Conservation (phyloP, 306 rosid species). For the Cicer yamashitae region DNA sequence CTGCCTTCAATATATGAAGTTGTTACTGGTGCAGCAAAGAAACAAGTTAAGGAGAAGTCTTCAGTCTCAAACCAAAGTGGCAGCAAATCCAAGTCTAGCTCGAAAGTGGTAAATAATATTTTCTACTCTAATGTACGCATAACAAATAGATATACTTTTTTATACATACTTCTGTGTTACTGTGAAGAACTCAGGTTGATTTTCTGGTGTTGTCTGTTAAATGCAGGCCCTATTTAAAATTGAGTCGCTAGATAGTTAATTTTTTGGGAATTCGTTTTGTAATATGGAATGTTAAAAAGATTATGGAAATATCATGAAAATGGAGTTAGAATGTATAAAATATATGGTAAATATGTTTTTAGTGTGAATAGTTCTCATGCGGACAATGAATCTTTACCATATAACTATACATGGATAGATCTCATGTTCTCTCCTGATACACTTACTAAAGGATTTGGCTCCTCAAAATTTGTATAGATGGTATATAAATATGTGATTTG, state of each 20-base stretch:
- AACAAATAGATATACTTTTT: slow-evolving; percentile 24
- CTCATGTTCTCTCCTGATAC: background rate
- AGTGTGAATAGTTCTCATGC: background rate
- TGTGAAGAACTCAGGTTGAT: slow-evolving; percentile 15
- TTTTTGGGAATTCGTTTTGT: background rate
- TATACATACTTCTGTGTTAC: slow-evolving; percentile 26
- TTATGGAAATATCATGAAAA: slow-evolving; percentile 10
- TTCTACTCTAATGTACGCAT: slow-evolving; percentile 14
- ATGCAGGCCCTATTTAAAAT: slow-evolving; percentile 16
- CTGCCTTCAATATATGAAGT: slow-evolving; percentile 85
- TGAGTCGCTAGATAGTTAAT: slow-evolving; percentile 5
- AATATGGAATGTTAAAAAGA: background rate
- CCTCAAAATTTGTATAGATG: slow-evolving; percentile 9
- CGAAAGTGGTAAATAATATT: slow-evolving; percentile 61
- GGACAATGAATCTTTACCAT: background rate
- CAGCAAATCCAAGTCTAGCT: slow-evolving; percentile 76
- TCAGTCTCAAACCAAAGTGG: slow-evolving; percentile 72
- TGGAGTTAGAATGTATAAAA: slow-evolving; percentile 24
- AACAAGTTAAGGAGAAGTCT: slow-evolving; percentile 82
- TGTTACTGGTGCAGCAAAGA: slow-evolving; percentile 82
- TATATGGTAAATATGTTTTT: background rate
- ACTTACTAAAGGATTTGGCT: background rate
- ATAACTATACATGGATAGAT: background rate
- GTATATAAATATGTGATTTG: slow-evolving; percentile 14
- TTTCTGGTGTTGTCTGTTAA: slow-evolving; percentile 31